phyloP scores from a whole-genome alignment of 495 filamentous ascomycete genomes.

The Aspergillus haitiensis region DNA sequence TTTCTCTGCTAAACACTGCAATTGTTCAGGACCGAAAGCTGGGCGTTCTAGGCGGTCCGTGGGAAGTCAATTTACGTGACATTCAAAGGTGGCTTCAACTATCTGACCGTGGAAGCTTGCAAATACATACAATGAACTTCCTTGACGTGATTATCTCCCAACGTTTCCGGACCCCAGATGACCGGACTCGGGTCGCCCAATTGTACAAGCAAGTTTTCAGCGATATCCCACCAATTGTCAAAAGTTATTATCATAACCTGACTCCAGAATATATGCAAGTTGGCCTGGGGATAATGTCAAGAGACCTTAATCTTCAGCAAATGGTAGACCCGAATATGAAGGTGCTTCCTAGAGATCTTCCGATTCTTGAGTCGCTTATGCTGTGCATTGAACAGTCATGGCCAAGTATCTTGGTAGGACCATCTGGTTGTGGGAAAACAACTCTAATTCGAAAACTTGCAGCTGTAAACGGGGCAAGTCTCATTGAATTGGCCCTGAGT shows the following conservation, averaged over 20 bases:
- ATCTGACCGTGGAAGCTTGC: slow-evolving; percentile 49
- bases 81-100: slow-evolving; percentile 85
- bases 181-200: slow-evolving; percentile 60
- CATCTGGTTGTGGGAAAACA: slow-evolving; percentile 85
- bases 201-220: slow-evolving; percentile 62
- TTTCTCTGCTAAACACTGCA: slow-evolving; percentile 71
- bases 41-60: slow-evolving; percentile 81
- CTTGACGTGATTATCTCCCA: slow-evolving; percentile 83
- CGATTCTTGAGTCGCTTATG: slow-evolving; percentile 79
- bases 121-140: slow-evolving; percentile 64
- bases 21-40: slow-evolving; percentile 65
- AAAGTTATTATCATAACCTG: slow-evolving; percentile 63
- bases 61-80: slow-evolving; percentile 97
- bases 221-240: slow-evolving; percentile 32
- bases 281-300: slow-evolving; percentile 67
- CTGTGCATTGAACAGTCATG: slow-evolving; percentile 81
- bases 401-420: slow-evolving; percentile 84
- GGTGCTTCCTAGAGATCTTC: slow-evolving; percentile 56
- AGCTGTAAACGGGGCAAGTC: slow-evolving; percentile 64
- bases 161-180: slow-evolving; percentile 72
- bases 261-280: slow-evolving; percentile 71
- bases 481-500: slow-evolving; percentile 81
- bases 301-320: slow-evolving; percentile 58
- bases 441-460: slow-evolving; percentile 77
- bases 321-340: slow-evolving; percentile 56